These are phyloP conservation scores for Pterocarpus santalinus DNA, from an alignment of 306 rosid genomes.

Conservation along the genomic window DNA sequence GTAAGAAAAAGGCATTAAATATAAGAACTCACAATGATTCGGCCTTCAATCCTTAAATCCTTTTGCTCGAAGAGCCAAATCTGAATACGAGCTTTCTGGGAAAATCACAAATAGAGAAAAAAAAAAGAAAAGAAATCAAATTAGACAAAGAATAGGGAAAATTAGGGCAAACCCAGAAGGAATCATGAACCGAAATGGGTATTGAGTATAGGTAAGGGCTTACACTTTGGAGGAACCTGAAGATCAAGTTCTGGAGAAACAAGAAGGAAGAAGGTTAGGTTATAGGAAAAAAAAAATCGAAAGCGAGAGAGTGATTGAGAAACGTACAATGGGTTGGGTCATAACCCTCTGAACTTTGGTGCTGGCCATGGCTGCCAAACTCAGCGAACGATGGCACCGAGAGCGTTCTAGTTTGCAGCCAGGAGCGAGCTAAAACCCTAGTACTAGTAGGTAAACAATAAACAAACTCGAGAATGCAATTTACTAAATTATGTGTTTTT, in stretches of 20 bases:
- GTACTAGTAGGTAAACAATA: too few relatives aligned
- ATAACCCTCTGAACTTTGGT: conserved; percentile 96
- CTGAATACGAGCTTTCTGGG: conserved; percentile 90
- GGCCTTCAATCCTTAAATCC: conserved; percentile 86
- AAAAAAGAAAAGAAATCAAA: neutral
- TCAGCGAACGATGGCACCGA: neutral
- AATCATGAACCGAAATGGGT: neutral
- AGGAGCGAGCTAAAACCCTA: neutral
- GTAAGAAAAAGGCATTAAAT: neutral
- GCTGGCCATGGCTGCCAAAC: conserved; percentile 78
- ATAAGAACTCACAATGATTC: conserved; percentile 72
- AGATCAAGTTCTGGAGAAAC: conserved; percentile 78
- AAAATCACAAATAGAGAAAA: neutral
- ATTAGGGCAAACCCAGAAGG: neutral
- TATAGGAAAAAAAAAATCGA: conserved; percentile 23
- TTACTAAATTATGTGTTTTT: too few relatives aligned
- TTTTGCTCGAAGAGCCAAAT: conserved; percentile 90
- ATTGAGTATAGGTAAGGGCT: conserved; percentile 34
- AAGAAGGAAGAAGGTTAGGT: conserved; percentile 8
- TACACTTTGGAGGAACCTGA: conserved; percentile 92
- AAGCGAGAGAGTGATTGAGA: neutral
- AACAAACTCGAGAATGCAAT: too few relatives aligned
- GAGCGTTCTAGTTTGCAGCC: neutral
- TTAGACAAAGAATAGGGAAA: neutral
- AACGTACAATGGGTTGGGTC: conserved; percentile 87